Evolutionary conservation across 2,329 filamentous ascomycete genomes (phyloP), one percentile per base, ranked within the genome.

Genomic region (Orbilia ellipsospora): DNA sequence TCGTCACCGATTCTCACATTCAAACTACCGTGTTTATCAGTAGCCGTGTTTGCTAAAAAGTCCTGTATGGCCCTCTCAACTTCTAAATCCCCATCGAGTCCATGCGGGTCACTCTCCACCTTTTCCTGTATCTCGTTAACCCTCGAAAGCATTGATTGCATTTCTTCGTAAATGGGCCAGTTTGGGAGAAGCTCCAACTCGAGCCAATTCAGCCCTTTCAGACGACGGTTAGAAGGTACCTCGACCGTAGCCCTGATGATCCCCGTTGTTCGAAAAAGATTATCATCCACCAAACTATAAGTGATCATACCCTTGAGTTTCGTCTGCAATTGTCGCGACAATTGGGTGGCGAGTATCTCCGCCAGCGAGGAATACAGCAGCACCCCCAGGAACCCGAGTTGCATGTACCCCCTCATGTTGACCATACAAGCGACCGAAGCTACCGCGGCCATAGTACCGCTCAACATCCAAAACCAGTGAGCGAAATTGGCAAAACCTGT

Each of bases 341-440:
- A 73, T 42, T 79, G 77, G 0, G 80, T 81, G 2, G 80, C 80
- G 2, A 77, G 55, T 26, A 81, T 80, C 68, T 81, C 80, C 0
- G 80, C 80, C 0, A 81, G 40, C 3, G 80, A 80, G 0, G 80
- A 77, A 57, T 80, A 81, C 12, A 80, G 62, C 28, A 82, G 45
- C 1, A 81, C 74, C 0, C 55, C 80, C 4, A 82, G 65, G 42
- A 81, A 81, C 0, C 69, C 80, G 10, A 82, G 73, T 51, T 82
- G 81, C 73, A 81, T 76, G 28, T 77, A 77, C 2, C 80, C 79
- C 6, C 77, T 77, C 81, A 82, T 82, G 40, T 82, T 82, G 16
- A 81, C 81, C 81, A 81, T 81, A 62, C 80, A 81, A 7, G 81
- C 80, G n/a, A 81, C 78, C 0, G 80, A 81, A 2, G 78, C 73